Evolutionary conservation across 129 eudicot genomes (phyloP).

Genomic region (Tanacetum coccineum): DNA sequence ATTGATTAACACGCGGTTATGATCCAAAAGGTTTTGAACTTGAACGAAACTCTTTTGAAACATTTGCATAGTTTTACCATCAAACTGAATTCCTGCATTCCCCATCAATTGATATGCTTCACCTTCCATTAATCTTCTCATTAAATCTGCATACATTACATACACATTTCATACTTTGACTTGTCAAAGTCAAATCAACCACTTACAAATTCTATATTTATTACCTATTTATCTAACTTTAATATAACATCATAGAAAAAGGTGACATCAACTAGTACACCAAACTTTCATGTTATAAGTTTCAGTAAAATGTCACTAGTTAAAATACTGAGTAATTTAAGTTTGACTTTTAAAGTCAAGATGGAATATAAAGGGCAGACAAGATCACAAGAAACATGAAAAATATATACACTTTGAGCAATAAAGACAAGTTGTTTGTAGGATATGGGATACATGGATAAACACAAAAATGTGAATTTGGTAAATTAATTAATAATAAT

Average conservation of each 20-base stretch:
- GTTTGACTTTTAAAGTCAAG: slow-evolving; percentile 9
- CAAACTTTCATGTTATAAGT: slow-evolving; percentile 1
- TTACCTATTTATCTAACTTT: not conserved
- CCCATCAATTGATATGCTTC: not conserved
- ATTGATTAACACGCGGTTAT: not conserved
- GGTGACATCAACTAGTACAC: not conserved
- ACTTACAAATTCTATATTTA: no score
- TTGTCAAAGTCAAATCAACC: slow-evolving; percentile 1
- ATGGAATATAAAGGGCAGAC: slow-evolving; percentile 5
- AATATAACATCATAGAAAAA: not conserved
- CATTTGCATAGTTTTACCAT: not conserved
- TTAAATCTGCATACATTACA: slow-evolving; percentile 32
- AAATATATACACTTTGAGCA: slow-evolving; percentile 27
- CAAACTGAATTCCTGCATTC: not conserved
- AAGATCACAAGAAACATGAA: slow-evolving; percentile 42
- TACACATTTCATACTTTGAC: slow-evolving; percentile 15
- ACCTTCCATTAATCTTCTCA: slow-evolving; percentile 13
- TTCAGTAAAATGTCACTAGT: not conserved
- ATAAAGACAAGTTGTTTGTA: not conserved
- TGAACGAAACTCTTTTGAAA: slow-evolving; percentile 2
- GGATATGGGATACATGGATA: slow-evolving; percentile 1
- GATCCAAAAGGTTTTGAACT: not conserved
- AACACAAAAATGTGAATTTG: slow-evolving; percentile 9
- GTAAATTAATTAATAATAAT: slow-evolving; percentile 8
- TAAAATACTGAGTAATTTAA: not conserved